These are phyloP conservation scores for Leptographium procerum DNA, from an alignment of 2,329 filamentous ascomycete genomes.

Conservation along the genomic window DNA sequence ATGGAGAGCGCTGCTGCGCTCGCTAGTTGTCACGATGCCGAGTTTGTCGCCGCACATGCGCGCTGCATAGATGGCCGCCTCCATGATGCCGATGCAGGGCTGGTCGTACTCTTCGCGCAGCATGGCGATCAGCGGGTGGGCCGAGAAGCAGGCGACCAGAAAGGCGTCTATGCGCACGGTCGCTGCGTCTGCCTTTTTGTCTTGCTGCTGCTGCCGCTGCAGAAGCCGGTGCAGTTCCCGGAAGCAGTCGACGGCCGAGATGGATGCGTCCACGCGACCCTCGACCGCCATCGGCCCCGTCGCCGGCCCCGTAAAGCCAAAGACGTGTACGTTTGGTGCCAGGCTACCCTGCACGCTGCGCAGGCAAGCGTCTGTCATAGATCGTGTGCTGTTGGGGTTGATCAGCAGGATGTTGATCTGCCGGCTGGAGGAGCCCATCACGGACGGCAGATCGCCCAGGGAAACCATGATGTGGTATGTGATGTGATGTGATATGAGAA, in stretches of 20 bases:
- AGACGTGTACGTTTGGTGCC: conserved; percentile 33
- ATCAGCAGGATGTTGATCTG: conserved; percentile 40
- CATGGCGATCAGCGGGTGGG: conserved; percentile 33
- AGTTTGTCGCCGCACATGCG: conserved; percentile 35
- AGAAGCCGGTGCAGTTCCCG: conserved; percentile 30
- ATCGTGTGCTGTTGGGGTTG: conserved; percentile 48
- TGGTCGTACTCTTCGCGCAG: conserved; percentile 32
- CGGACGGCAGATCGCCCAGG: not conserved
- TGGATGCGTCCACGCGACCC: conserved; percentile 34
- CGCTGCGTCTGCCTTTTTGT: conserved; percentile 16
- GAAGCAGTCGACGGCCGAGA: conserved; percentile 35
- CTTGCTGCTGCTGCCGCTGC: no score
- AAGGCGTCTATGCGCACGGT: conserved; percentile 29
- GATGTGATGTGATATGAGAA: not conserved
- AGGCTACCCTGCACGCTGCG: conserved; percentile 29
- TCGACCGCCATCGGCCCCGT: conserved; percentile 40
- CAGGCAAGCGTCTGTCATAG: conserved; percentile 45
- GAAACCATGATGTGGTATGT: not conserved
- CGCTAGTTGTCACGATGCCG: conserved; percentile 30
- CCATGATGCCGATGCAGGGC: conserved; percentile 39
- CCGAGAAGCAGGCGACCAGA: conserved; percentile 36
- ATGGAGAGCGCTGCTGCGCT: conserved; percentile 5
- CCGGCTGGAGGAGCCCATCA: not conserved
- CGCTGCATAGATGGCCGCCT: conserved; percentile 34
- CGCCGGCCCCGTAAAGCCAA: conserved; percentile 37